Base-by-base conservation (phyloP, 345 rosid species). In the Euphorbia peplus region DNA sequence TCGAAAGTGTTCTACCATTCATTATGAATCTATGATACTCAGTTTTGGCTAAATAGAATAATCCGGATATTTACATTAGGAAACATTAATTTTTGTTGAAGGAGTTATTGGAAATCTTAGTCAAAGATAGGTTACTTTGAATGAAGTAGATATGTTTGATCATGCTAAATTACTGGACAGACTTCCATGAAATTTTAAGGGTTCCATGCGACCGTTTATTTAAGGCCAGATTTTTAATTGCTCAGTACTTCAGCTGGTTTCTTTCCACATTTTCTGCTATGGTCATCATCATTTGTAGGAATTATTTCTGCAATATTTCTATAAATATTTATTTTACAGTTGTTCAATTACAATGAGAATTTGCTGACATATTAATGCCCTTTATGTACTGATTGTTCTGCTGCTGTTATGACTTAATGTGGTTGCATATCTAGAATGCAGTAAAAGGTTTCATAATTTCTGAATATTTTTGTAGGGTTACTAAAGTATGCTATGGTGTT, bases 401-500 rank as follows among this genome's bases (percentile, higher is more conserved):
- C 14, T 22, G 26, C 28, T 50, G 25, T 7, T 21, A 21, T n/a
- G 5, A 53, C 2, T 21, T 53, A 21, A 21, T 53, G 25, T 50
- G 7, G 54, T 50, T 50, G 54, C 54, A 5, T 50, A 50, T 18
- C 54, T n/a, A 50, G 22, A 50, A 14, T 28, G 41, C 62, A 28
- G 13, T 56, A 14, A 56, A 26, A 32, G 21, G 63, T 62, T 67
- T 81, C 59, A 65, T 62, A 46, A 24, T 42, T 56, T 72, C 62
- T 25, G 64, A 25, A 48, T 14, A 25, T 28, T 53, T 73, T 58
- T 53, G 30, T 59, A 90, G 97, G 88, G 97, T 88, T 60, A 70
- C 82, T 37, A 83, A 80, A 66, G 80, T 91, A 55, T 76, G 78
- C 25, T 66, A 77, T 65, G 83, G 83, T 60, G 42, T 67, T 16